phyloP scores from a whole-genome alignment of 768 basidiomycete genomes.

The Chiua virens region DNA sequence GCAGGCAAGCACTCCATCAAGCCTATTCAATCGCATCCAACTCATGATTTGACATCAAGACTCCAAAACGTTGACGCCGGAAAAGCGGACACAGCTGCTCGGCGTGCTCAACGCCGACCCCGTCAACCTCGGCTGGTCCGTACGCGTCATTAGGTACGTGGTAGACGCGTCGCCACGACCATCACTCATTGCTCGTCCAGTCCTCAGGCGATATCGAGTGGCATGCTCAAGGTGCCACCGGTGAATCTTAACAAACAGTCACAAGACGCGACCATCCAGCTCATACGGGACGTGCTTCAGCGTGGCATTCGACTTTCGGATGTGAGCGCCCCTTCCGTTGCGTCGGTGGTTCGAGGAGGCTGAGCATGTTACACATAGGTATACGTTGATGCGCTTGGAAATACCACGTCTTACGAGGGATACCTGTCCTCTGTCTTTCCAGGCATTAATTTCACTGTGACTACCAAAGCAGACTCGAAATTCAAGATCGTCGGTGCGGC shows the following conservation, averaged over 20 bases:
- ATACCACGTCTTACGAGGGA: slow-evolving; percentile 79
- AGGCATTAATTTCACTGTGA: slow-evolving; percentile 83
- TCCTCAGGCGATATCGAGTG: slow-evolving; percentile 86
- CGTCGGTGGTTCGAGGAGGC: neutral
- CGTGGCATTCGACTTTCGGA: slow-evolving; percentile 79
- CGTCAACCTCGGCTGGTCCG: slow-evolving; percentile 76
- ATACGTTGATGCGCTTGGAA: slow-evolving; percentile 94
- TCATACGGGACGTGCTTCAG: slow-evolving; percentile 85
- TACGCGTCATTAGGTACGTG: slow-evolving; percentile 66
- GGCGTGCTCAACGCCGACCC: slow-evolving; percentile 69
- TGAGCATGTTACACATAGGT: slow-evolving; percentile 46
- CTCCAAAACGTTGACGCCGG: slow-evolving; percentile 85
- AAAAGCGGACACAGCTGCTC: slow-evolving; percentile 64
- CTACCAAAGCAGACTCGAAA: slow-evolving; percentile 90
- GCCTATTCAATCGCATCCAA: neutral
- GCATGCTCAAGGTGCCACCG: slow-evolving; percentile 86
- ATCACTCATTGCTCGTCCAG: slow-evolving; percentile 39
- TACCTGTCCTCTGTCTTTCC: slow-evolving; percentile 83
- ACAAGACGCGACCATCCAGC: slow-evolving; percentile 83
- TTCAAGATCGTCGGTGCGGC: slow-evolving; percentile 98
- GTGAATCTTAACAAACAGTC: slow-evolving; percentile 86
- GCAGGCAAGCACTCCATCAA: slow-evolving; percentile 64
- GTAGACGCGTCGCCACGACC: neutral
- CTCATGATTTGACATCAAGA: slow-evolving; percentile 48
- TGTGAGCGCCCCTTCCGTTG: slow-evolving; percentile 38